A percentile compares a stretch with the other conserved stretches of the same genome.
phyloP scores from a whole-genome alignment of 129 eudicot species.

The Chrysanthemum seticuspe region DNA sequence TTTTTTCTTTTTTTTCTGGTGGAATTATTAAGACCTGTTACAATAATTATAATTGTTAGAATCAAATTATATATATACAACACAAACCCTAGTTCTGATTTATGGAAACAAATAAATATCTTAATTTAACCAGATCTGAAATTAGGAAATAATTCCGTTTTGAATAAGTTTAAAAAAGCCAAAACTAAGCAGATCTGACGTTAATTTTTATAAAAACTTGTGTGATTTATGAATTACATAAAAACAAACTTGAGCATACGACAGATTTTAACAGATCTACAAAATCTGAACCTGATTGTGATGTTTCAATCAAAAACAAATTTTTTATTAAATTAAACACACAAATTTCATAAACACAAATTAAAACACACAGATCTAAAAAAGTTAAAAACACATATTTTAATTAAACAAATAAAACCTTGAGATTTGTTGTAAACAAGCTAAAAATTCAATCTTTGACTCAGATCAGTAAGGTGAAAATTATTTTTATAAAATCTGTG shows the following conservation, averaged over 20 bases:
- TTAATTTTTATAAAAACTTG: slow-evolving; percentile 4
- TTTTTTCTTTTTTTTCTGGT: not conserved
- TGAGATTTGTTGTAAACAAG: not conserved
- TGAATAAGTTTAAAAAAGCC: not conserved
- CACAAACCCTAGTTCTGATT: slow-evolving; percentile 31
- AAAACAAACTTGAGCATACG: not conserved
- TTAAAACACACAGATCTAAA: slow-evolving; percentile 6
- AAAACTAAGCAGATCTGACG: not conserved
- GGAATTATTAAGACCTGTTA: not conserved
- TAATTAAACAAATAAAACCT: not conserved
- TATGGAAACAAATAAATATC: not conserved
- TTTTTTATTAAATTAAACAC: too few relatives aligned
- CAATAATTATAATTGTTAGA: not conserved
- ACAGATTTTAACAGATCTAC: not conserved
- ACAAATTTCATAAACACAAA: too few relatives aligned
- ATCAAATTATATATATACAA: not conserved
- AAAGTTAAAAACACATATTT: not conserved
- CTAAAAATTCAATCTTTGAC: not conserved
- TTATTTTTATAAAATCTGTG: not conserved
- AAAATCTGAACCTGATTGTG: not conserved
- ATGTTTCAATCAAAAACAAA: not conserved
- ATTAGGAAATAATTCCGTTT: not conserved
- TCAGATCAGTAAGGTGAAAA: not conserved
- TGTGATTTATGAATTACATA: not conserved
- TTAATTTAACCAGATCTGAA: slow-evolving; percentile 30